phyloP scores from a whole-genome alignment of 2,329 filamentous ascomycete species.

The Xylariaceae sp. region DNA sequence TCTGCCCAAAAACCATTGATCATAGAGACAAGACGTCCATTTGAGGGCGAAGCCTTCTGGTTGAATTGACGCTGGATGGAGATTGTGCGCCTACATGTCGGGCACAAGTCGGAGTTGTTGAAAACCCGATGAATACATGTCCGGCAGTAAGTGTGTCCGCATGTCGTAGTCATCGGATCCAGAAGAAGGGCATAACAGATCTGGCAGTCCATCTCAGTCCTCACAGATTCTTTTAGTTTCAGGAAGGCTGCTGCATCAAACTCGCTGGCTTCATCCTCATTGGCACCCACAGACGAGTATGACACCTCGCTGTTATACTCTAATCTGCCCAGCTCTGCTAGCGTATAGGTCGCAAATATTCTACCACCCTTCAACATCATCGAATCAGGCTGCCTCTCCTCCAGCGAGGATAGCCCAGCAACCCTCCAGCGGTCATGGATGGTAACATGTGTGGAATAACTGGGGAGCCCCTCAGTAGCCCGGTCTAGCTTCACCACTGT shows the following conservation, averaged over 20 bases:
- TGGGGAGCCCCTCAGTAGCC: slow-evolving; percentile 41
- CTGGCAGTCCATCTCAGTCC: slow-evolving; percentile 82
- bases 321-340: slow-evolving; percentile 54
- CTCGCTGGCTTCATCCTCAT: slow-evolving; percentile 38
- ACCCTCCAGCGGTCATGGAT: slow-evolving; percentile 47
- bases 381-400: slow-evolving; percentile 41
- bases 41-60: slow-evolving; percentile 55
- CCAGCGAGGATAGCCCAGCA: slow-evolving; percentile 50
- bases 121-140: slow-evolving; percentile 77
- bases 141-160: slow-evolving; percentile 89
- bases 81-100: slow-evolving; percentile 75
- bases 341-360: slow-evolving; percentile 68
- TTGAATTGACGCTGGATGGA: slow-evolving; percentile 53
- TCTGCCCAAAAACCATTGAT: slow-evolving; percentile 73
- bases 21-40: slow-evolving; percentile 67
- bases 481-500: slow-evolving; percentile 54
- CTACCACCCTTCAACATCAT: slow-evolving; percentile 59
- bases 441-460: slow-evolving; percentile 49
- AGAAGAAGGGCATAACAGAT: slow-evolving; percentile 84
- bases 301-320: slow-evolving; percentile 41
- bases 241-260: slow-evolving; percentile 59
- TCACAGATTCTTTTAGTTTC: slow-evolving; percentile 64
- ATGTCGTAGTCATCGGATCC: slow-evolving; percentile 82
- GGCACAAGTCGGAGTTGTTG: slow-evolving; percentile 79
- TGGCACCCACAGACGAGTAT: slow-evolving; percentile 38